phyloP scores from a whole-genome alignment of 2,329 filamentous ascomycete genomes.

The Epichloe uncinata region DNA sequence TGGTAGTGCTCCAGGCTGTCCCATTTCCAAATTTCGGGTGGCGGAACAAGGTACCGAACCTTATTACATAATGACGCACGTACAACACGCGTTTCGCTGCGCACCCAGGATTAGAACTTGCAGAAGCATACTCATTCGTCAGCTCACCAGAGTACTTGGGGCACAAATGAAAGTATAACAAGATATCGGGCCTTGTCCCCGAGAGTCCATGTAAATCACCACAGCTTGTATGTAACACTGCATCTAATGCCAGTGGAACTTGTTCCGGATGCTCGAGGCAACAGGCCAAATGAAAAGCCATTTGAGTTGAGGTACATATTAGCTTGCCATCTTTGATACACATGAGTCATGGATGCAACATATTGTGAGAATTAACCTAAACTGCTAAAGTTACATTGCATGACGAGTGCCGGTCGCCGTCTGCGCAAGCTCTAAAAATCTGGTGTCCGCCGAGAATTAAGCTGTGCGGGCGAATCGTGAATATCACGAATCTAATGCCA shows the following conservation, averaged over 20 bases:
- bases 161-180: not conserved
- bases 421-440: not conserved
- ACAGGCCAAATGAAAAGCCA: not conserved
- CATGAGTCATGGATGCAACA: not conserved
- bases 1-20: not conserved
- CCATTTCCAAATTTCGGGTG: constrained; percentile 2
- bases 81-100: not conserved
- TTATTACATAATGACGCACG: constrained; percentile 6
- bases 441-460: not conserved
- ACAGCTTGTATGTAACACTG: too few relatives aligned
- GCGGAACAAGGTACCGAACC: constrained; percentile 4
- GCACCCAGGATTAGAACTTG: not conserved
- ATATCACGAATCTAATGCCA: constrained; percentile 16
- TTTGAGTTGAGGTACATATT: not conserved
- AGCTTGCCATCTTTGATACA: not conserved
- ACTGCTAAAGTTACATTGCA: not conserved
- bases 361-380: not conserved
- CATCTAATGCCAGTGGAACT: too few relatives aligned
- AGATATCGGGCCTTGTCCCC: not conserved
- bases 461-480: too few relatives aligned
- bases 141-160: too few relatives aligned
- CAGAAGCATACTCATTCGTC: not conserved
- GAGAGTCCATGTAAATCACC: too few relatives aligned
- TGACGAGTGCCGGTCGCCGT: not conserved
- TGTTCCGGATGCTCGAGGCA: too few relatives aligned